A percentile compares a stretch with the other conserved stretches of the same genome.
phyloP scores from a whole-genome alignment of 179 eudicot species.

The Amaranthus tricolor region DNA sequence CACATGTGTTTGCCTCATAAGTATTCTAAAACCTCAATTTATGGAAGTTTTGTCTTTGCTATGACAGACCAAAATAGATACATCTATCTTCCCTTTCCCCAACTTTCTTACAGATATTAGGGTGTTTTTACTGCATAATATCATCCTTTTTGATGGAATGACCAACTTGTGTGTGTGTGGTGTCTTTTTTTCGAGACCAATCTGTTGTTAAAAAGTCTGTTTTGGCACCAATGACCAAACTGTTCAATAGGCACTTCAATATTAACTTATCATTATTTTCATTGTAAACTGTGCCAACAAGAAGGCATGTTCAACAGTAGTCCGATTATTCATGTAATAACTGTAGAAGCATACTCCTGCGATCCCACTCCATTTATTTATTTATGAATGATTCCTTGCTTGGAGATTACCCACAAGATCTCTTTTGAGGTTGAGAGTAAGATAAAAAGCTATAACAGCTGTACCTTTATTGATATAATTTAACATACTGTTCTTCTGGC shows the following conservation, averaged over 20 bases:
- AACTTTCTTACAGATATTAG: not conserved
- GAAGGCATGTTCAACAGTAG: not conserved
- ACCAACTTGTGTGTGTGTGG: not conserved
- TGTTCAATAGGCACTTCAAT: not conserved
- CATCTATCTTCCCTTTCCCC: not conserved
- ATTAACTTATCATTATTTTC: not conserved
- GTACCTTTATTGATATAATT: not conserved
- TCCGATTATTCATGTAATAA: not conserved
- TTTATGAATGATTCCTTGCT: not conserved
- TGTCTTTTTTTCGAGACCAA: not conserved
- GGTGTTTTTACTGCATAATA: not conserved
- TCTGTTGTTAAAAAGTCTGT: not conserved
- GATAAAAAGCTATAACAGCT: not conserved
- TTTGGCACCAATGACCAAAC: not conserved
- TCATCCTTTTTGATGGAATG: not conserved
- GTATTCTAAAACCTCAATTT: not conserved
- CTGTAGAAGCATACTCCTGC: not conserved
- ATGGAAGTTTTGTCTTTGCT: no score
- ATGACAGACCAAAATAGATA: not conserved
- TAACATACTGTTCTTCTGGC: constrained; percentile 8
- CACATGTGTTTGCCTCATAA: not conserved
- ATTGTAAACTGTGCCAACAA: not conserved
- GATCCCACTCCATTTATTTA: not conserved
- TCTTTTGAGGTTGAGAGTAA: not conserved
- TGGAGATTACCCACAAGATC: not conserved